A percentile compares a stretch with the other conserved stretches of the same genome.
Evolutionary conservation across 306 rosid genomes (phyloP).

Genomic region (Cicer arietinum): DNA sequence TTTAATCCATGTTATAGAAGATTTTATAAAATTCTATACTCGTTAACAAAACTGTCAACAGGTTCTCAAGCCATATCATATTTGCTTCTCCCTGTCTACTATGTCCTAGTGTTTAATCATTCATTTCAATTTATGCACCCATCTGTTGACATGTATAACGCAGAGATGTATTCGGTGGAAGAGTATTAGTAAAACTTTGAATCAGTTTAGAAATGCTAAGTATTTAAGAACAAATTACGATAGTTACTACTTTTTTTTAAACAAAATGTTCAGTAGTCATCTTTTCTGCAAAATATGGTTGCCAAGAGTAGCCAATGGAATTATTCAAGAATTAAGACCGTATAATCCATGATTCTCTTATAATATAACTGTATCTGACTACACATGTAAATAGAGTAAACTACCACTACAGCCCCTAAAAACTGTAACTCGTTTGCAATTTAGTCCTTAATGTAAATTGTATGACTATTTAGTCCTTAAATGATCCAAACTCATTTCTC

Average conservation of each 20-base stretch:
- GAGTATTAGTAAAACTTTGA: neutral
- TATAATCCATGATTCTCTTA: neutral
- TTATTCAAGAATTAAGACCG: neutral
- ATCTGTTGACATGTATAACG: neutral
- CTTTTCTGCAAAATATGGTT: conserved; percentile 2
- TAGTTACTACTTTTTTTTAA: neutral
- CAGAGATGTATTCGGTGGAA: conserved; percentile 6
- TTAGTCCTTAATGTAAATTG: neutral
- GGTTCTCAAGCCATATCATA: neutral
- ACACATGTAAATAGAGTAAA: conserved; percentile 6
- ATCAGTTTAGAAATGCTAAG: neutral
- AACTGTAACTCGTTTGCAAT: conserved; percentile 4
- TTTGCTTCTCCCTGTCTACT: neutral
- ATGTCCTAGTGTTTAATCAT: conserved; percentile 5
- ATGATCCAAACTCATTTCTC: conserved; percentile 13
- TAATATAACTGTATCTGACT: neutral
- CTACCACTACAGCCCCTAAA: neutral
- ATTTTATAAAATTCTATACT: neutral
- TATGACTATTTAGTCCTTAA: conserved; percentile 1
- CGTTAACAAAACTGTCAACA: neutral
- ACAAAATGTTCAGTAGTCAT: neutral
- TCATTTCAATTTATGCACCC: conserved; percentile 20
- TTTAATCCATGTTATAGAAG: neutral
- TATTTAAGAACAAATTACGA: conserved; percentile 1
- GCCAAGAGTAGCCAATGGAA: conserved; percentile 11